phyloP scores from a whole-genome alignment of 306 rosid species.

The Phaseolus lunatus region DNA sequence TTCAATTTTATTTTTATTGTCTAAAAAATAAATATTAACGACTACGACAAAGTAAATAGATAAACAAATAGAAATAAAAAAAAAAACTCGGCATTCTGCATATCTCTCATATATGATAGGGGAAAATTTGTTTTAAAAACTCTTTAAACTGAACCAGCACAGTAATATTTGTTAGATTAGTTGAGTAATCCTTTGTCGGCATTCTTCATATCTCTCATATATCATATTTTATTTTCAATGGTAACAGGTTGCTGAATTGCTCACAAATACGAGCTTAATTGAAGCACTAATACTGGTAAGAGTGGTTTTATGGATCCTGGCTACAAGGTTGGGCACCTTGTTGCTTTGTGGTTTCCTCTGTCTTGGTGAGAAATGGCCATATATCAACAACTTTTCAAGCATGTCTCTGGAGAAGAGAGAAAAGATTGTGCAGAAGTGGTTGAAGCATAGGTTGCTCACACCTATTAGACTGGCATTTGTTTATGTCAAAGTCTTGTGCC shows the following conservation, averaged over 20 bases:
- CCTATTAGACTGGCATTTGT: conserved; percentile 55
- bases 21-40: too few species aligned
- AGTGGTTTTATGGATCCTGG: conserved; percentile 55
- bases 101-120: too few species aligned
- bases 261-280: conserved; percentile 41
- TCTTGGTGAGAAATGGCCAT: conserved; percentile 49
- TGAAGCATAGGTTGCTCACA: conserved; percentile 51
- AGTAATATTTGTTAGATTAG: conserved; percentile 1
- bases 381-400: conserved; percentile 50
- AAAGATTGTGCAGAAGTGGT: conserved; percentile 52
- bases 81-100: too few species aligned
- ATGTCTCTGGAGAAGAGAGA: conserved; percentile 56
- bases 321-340: conserved; percentile 57
- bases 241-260: conserved; percentile 50
- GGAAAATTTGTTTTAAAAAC: not conserved
- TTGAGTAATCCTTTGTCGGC: not conserved
- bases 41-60: too few species aligned
- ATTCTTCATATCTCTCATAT: not conserved
- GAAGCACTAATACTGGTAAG: conserved; percentile 52
- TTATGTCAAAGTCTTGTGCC: conserved; percentile 55
- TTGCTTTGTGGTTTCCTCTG: conserved; percentile 55
- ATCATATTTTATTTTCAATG: conserved; percentile 25
- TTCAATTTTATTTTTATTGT: too few species aligned
- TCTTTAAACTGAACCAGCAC: not conserved
- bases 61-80: too few species aligned